Base-by-base conservation (phyloP, 2,329 filamentous ascomycete species). In the Chaetothyriales sp. region DNA sequence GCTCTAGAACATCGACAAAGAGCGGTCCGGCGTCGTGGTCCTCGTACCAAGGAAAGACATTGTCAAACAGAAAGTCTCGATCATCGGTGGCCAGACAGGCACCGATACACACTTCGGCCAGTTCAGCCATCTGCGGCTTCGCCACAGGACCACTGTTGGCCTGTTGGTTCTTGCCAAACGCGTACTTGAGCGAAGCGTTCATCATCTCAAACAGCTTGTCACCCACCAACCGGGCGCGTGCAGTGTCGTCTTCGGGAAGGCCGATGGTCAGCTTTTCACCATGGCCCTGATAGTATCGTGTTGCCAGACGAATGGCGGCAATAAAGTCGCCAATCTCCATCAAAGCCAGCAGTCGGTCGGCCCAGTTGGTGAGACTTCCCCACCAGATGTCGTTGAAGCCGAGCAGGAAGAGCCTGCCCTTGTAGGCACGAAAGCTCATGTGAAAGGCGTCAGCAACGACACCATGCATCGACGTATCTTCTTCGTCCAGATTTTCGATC, bases 311-410 rank as follows among this genome's bases (percentile, higher is more conserved):
- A 53, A 98, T 95, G 1, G 92, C 89, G 10, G 81, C 84, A 56
- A 98, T 84, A 62, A 94, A 95, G 66, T 96, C 88, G n/a, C 92
- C 92, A 51, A 88, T 80, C 64, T 96, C 89, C 86, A 98, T 95
- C 59, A 96, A 74, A 0, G 90, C 89, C 57, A 95, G 81, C 18
- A 98, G 72, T 43, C 92, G 77, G 66, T 98, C 92, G 2, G 92
- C 90, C 92, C 92, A 98, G 59, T 98, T 98, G 0, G 92, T 96
- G 32, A 98, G 69, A 3, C 84, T 85, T 1, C 92, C 92, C 46
- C 96, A 86, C 0, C 87, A 86, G 43, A 95, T 73, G 62, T 96
- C 90, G 62, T 90, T 92, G 69, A 90, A 89, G n/a, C 92, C 89
- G 7, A 98, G 74, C 3, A 96, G 70, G 62, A 98, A 98, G 36